Percentiles rank a stretch among this genome's conserved stretches.
Evolutionary conservation across 2,329 filamentous ascomycete species (phyloP).

Genomic region (Pseudopyrenochaeta lycopersici): DNA sequence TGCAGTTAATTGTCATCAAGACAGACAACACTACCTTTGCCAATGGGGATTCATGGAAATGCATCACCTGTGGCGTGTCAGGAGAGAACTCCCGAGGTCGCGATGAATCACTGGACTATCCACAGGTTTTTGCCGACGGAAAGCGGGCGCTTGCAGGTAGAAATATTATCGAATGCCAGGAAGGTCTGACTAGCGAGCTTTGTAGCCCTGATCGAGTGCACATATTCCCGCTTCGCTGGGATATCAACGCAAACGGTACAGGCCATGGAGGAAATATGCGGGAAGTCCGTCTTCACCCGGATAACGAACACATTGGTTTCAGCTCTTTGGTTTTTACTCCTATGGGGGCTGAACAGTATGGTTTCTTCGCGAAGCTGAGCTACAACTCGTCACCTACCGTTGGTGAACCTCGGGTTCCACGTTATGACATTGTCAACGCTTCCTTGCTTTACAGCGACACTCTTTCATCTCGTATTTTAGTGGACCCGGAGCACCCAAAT

Average conservation of each 20-base stretch:
- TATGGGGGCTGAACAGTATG: slow-evolving; percentile 31
- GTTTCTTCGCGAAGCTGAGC: slow-evolving; percentile 50
- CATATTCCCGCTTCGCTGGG: slow-evolving; percentile 56
- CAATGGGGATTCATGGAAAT: slow-evolving; percentile 60
- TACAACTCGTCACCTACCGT: slow-evolving; percentile 51
- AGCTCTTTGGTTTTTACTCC: slow-evolving; percentile 52
- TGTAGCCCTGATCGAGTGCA: slow-evolving; percentile 50
- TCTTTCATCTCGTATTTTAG: background rate
- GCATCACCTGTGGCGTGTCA: slow-evolving; percentile 57
- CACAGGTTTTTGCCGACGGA: slow-evolving; percentile 54
- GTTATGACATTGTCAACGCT: slow-evolving; percentile 55
- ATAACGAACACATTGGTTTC: slow-evolving; percentile 55
- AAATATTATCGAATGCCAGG: slow-evolving; percentile 51
- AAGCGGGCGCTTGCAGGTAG: slow-evolving; percentile 45
- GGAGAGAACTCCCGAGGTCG: slow-evolving; percentile 38
- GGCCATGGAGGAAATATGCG: slow-evolving; percentile 46
- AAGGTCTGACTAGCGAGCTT: slow-evolving; percentile 43
- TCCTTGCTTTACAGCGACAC: slow-evolving; percentile 34
- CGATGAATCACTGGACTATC: slow-evolving; percentile 47
- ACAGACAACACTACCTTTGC: slow-evolving; percentile 52
- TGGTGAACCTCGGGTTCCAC: slow-evolving; percentile 8
- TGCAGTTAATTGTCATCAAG: slow-evolving; percentile 54
- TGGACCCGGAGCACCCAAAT: slow-evolving; percentile 33
- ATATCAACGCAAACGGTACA: slow-evolving; percentile 40
- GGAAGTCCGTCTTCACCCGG: slow-evolving; percentile 58